These are phyloP conservation scores for Aspergillus campestris DNA, from an alignment of 495 filamentous ascomycete genomes.

Conservation along the genomic window DNA sequence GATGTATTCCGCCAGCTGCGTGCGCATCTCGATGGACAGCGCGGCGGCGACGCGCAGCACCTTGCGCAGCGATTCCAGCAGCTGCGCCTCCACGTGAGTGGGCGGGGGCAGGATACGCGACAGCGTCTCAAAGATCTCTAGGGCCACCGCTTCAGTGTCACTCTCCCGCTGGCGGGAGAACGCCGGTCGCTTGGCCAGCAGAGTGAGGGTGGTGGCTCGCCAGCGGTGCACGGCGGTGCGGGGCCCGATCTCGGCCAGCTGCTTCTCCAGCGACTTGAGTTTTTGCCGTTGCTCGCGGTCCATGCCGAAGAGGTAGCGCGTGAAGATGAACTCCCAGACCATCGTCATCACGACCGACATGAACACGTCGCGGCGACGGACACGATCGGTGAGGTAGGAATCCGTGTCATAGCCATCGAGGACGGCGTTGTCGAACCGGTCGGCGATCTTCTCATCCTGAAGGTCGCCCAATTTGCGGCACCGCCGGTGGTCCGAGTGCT, in stretches of 20 bases:
- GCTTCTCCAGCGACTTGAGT: conserved; percentile 87
- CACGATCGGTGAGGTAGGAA: conserved; percentile 72
- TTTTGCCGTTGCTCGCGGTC: conserved; percentile 95
- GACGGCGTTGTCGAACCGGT: conserved; percentile 85
- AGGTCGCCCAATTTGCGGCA: conserved; percentile 76
- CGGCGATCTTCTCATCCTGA: conserved; percentile 78
- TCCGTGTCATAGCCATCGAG: conserved; percentile 91
- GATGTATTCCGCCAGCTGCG: conserved; percentile 88
- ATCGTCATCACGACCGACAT: conserved; percentile 97
- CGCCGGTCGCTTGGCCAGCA: conserved; percentile 65
- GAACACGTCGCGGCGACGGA: conserved; percentile 81
- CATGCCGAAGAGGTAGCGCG: conserved; percentile 95
- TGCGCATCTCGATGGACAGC: conserved; percentile 92
- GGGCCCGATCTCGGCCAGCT: conserved; percentile 77
- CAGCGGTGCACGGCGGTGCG: conserved; percentile 81
- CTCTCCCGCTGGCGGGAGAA: conserved; percentile 69
- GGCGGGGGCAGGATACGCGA: conserved; percentile 78
- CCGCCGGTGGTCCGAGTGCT: conserved; percentile 80
- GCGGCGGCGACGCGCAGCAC: conserved; percentile 77
- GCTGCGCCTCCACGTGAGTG: conserved; percentile 58
- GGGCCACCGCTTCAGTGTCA: conserved; percentile 83
- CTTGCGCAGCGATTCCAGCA: conserved; percentile 71
- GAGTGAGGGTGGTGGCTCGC: conserved; percentile 86
- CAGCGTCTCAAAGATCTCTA: conserved; percentile 74
- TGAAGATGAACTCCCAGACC: conserved; percentile 97